Evolutionary conservation across 306 rosid genomes (phyloP).

Genomic region (Acacia melanoxylon): DNA sequence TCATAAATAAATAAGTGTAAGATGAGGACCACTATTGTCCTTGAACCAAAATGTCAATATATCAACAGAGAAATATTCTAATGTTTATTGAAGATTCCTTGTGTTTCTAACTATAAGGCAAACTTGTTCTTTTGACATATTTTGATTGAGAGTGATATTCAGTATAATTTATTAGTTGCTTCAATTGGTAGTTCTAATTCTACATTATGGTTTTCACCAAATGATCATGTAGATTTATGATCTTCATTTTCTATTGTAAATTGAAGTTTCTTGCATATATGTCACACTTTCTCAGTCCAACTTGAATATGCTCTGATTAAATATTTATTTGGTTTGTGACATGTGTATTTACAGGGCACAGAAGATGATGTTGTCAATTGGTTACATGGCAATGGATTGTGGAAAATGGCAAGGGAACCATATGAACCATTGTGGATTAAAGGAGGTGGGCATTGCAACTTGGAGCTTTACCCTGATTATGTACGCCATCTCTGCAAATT

Average conservation of each 20-base stretch:
- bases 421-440: conserved; percentile 96
- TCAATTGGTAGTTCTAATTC: background rate
- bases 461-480: conserved; percentile 97
- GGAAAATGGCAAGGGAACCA: conserved; percentile 92
- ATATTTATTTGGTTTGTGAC: background rate
- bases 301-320: background rate
- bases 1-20: background rate
- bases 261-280: background rate
- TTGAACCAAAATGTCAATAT: background rate
- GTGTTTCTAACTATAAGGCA: background rate
- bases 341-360: conserved; percentile 64
- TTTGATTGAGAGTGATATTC: background rate
- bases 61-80: background rate
- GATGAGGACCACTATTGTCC: background rate
- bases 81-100: background rate
- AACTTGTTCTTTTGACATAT: background rate
- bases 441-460: conserved; percentile 98
- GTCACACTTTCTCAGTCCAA: background rate
- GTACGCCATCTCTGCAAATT: conserved; percentile 81
- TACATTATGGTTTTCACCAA: background rate
- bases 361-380: conserved; percentile 94
- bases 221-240: background rate
- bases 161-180: background rate
- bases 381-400: conserved; percentile 86
- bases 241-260: background rate